Base-by-base conservation (phyloP, 371 early-diverging fungal genomes). In the Funneliformis caledonium region DNA sequence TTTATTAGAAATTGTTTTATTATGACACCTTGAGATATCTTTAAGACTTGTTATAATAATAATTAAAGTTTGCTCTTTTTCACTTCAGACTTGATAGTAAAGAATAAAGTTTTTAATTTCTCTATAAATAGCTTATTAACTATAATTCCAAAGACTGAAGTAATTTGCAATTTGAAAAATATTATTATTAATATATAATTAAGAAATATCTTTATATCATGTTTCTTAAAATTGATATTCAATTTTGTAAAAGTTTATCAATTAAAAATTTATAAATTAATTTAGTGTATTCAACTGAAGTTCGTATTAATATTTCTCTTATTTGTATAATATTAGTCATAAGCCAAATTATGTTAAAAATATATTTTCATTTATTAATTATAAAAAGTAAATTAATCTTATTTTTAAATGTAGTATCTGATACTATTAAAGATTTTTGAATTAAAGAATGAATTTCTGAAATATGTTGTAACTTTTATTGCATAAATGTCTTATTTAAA, bases 241-340 rank as follows among this genome's bases (percentile, higher is more conserved):
- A 26, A 26, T 26, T 26, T 26, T 26, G 8, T 0, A 8, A 9
- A 47, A 16, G 26, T 52, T 73, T 14, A 10, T 14, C 42, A 6
- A n/a, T 31, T 33, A 73, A 59, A 31, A 48, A 73, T 56, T 72
- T 1, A 67, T 67, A 72, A 26, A 72, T 42, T 48, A 72, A 72
- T 72, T 42, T 22, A 26, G 48, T 47, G 16, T 26, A 72, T 26
- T 72, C 12, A 50, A 48, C 50, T 37, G 31, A 31, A 50, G 52
- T 50, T 7, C 26, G 31, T 10, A 72, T 52, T 72, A 26, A 72
- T n/a, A 72, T 12, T 52, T 72, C 22, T 31, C 16, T 19, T 31
- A 72, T 52, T 50, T 72, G 52, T 11, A 2, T 12, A 68, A 68
- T 68, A 12, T 19, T 0, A 12, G 42, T 72, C 26, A 26, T 50